Evolutionary conservation across 345 rosid genomes (phyloP).

Genomic region (Arabis hirsuta): DNA sequence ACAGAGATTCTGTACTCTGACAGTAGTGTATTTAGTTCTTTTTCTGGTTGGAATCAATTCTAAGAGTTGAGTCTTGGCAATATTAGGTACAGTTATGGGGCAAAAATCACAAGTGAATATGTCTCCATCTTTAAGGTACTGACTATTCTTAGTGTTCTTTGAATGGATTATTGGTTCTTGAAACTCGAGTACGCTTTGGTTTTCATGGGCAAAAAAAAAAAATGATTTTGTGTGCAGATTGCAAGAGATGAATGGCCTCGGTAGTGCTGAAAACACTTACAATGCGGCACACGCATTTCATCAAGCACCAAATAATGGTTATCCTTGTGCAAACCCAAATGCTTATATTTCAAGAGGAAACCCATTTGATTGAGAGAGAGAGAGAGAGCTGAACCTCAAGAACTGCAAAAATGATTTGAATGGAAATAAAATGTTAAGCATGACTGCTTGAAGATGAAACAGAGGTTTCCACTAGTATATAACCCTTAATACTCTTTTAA

Average conservation of each 20-base stretch:
- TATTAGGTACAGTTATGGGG: conserved; percentile 53
- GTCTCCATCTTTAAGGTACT: conserved; percentile 51
- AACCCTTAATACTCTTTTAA: background rate
- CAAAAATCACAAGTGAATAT: conserved; percentile 47
- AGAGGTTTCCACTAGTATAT: conserved; percentile 3
- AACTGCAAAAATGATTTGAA: background rate
- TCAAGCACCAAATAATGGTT: conserved; percentile 43
- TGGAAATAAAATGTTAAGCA: conserved; percentile 14
- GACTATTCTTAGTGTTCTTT: conserved; percentile 13
- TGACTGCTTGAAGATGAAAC: background rate
- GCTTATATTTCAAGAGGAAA: conserved; percentile 57
- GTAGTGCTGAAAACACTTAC: conserved; percentile 29
- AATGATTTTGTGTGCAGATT: conserved; percentile 40
- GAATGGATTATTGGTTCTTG: conserved; percentile 5
- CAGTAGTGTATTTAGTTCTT: background rate
- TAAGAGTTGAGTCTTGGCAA: conserved; percentile 27
- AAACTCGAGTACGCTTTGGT: background rate
- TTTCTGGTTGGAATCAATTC: conserved; percentile 9
- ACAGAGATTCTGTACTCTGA: background rate
- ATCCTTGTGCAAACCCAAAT: conserved; percentile 42
- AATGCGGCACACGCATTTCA: conserved; percentile 39
- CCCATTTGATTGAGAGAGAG: conserved; percentile 55
- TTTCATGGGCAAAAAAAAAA: background rate
- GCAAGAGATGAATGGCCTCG: conserved; percentile 46
- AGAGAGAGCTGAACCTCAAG: conserved; percentile 18